Conservation (phyloP, 306 rosid species). For the Carpinus viminea region DNA sequence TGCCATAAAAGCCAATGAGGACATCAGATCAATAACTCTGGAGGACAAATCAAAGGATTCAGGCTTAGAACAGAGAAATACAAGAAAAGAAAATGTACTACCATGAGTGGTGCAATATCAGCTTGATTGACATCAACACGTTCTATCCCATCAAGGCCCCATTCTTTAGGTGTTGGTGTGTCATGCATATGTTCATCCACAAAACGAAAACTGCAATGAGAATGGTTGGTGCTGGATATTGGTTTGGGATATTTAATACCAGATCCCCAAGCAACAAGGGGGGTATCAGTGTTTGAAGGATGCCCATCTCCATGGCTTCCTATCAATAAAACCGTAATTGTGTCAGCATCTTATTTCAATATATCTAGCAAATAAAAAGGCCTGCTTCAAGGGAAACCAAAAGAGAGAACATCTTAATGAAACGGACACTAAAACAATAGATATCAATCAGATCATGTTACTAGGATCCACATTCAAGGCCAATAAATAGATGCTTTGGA, state of each 20-base stretch:
- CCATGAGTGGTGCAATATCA: constrained; percentile 93
- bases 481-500: not conserved
- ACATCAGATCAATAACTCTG: constrained; percentile 38
- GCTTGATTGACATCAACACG: constrained; percentile 96
- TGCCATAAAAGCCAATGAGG: constrained; percentile 43
- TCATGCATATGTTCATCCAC: constrained; percentile 84
- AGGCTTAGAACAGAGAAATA: constrained; percentile 15
- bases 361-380: constrained; percentile 6
- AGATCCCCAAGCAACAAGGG: constrained; percentile 96
- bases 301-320: constrained; percentile 98
- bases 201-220: constrained; percentile 68
- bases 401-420: not conserved
- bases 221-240: constrained; percentile 65
- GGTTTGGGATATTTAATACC: constrained; percentile 80
- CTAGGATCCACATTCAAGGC: constrained; percentile 1
- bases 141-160: constrained; percentile 82
- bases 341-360: constrained; percentile 16
- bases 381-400: not conserved
- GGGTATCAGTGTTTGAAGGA: constrained; percentile 90
- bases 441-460: not conserved
- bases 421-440: not conserved
- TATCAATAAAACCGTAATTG: constrained; percentile 30
- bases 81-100: constrained; percentile 29
- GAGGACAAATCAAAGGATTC: constrained; percentile 13
- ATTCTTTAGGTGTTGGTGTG: constrained; percentile 71